Evolutionary conservation across 2,329 filamentous ascomycete genomes (phyloP).

Genomic region (Emmonsiellopsis sp.): DNA sequence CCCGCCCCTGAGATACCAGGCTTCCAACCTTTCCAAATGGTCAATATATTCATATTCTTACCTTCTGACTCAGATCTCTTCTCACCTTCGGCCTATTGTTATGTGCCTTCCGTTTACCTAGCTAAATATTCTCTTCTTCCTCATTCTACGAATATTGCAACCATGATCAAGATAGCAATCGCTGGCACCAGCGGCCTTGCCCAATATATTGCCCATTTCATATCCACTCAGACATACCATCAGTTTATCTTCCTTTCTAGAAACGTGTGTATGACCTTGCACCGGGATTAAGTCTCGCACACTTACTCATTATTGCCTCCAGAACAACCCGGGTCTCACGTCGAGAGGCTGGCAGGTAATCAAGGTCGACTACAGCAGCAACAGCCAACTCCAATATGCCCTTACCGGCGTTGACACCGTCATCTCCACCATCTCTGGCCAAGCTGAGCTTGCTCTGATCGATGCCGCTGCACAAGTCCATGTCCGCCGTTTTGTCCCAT

Average conservation of each 20-base stretch:
- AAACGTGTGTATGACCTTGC: slow-evolving; percentile 36
- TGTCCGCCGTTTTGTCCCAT: slow-evolving; percentile 62
- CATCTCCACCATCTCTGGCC: slow-evolving; percentile 62
- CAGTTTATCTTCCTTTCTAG: slow-evolving; percentile 62
- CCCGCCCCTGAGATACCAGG: no score
- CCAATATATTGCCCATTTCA: slow-evolving; percentile 47
- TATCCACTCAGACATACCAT: slow-evolving; percentile 54
- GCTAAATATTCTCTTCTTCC: background rate
- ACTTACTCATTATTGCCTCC: slow-evolving; percentile 6
- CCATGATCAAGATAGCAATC: slow-evolving; percentile 52
- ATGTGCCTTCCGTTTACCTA: background rate
- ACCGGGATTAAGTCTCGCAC: background rate
- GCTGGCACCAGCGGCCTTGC: slow-evolving; percentile 54
- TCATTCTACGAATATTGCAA: slow-evolving; percentile 4
- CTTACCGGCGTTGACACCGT: slow-evolving; percentile 65
- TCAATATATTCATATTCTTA: no score
- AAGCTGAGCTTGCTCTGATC: slow-evolving; percentile 60
- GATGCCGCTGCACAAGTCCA: slow-evolving; percentile 56
- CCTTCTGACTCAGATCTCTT: no score
- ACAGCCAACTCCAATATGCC: slow-evolving; percentile 50
- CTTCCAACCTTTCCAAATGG: no score
- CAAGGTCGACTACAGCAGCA: slow-evolving; percentile 56
- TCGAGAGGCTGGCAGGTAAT: slow-evolving; percentile 51
- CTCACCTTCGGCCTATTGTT: background rate
- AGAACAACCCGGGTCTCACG: slow-evolving; percentile 29